Evolutionary conservation across 352 stramenopile genomes (phyloP), one percentile per base, ranked within the genome.

Genomic region (Phytophthora pini): DNA sequence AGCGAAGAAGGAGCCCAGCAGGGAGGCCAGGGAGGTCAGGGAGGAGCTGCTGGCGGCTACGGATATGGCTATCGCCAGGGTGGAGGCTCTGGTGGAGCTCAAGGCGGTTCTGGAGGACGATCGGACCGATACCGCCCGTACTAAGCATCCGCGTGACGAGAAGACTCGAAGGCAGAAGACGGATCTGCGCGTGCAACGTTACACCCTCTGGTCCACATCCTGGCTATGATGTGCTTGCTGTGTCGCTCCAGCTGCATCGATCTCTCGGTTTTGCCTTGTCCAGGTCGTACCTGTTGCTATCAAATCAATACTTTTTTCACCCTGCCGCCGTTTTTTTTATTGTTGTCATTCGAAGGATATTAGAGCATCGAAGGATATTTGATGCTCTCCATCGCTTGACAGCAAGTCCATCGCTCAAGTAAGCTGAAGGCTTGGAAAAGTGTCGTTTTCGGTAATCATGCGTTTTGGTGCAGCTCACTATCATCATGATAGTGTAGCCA

Each of bases 91-190:
- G 69, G 76, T 55, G 69, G 68, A 32, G 72, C 62, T 41, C 80
- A 80, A 69, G 87, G 77, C 59, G 86, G 75, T 36, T 84, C 80
- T 31, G 78, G 80, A 41, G 80, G 80, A 29, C 78, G 84, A 56
- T 91, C 87, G 68, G 87, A 94, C 24, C 79, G 87, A 79, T 94
- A 94, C 76, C 87, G 87, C 62, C 87, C 87, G 48, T 94, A 94
- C 72, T 94, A 82, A 89, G 54, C 48, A 56, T 34, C 20, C 12
- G 54, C 29, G 58, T 38, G 49, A 53, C 56, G 43, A 75, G 47
- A 72, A 62, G 44, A 43, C 10, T 36, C 26, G 40, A 63, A 70
- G 43, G n/a, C 39, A 52, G 54, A 53, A 40, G 49, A 32, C 38
- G 34, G 51, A 70, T 55, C 29, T 15, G 13, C 41, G 38, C 24